Base-by-base conservation (phyloP, 306 rosid genomes). In the Prunus armeniaca region DNA sequence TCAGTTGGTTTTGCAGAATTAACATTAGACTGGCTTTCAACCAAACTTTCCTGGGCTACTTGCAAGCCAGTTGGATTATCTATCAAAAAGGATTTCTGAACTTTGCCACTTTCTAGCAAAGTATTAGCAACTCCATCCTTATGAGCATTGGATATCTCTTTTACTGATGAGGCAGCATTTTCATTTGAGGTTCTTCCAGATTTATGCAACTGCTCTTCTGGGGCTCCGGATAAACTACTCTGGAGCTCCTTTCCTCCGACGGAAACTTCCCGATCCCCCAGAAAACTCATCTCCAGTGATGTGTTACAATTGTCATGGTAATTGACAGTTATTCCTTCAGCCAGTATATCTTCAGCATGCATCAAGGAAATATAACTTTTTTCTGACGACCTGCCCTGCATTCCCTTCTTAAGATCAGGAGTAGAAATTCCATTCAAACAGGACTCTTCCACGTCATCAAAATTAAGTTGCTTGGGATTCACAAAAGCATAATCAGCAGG, bases 391-490 rank as follows among this genome's bases (percentile, higher is more conserved):
- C 72, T 76, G 49, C 78, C 83, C 51, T 73, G 80, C 25, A 8
- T 58, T 15, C 75, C 82, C 77, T 61, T 77, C 72, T 73, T 41
- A 74, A 72, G 49, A 61, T 78, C 77, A 67, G 69, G 78, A 74
- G 83, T 65, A 76, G 82, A 79, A 71, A 79, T 51, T 78, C 75
- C 83, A 55, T 81, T 80, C 81, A 75, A 73, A 76, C 81, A 74
- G 17, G 71, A 78, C 14, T 61, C 76, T 71, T 84, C 92, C 4
- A 72, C 69, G 6, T 81, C 82, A 79, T 79, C 93, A 84, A 86
- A 86, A 78, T 84, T 76, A 75, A 84, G 89, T 69, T 91, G 87
- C 73, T 82, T 86, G 70, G 91, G 90, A 77, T 78, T 81, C 83
- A 83, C 79, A 76, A 80, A 70, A 82, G 77, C 79, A 38, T 52